Evolutionary conservation across 164 flowering plant genomes (phyloP).

Genomic region (Tinospora cordifolia): DNA sequence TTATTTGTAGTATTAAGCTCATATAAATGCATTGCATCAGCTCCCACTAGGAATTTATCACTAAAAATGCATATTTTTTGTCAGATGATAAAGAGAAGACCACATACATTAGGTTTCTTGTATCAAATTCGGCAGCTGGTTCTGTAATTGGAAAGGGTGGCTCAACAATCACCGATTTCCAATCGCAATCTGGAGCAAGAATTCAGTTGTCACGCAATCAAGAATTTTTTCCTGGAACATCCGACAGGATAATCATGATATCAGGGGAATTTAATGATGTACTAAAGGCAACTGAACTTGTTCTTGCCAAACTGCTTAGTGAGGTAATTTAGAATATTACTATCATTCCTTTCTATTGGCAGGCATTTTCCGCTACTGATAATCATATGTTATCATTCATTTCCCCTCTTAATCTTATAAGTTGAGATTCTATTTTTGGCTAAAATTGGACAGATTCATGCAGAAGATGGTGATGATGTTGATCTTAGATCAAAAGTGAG

Average conservation of each 20-base stretch:
- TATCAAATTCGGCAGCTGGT: conserved; percentile 96
- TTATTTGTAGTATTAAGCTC: background rate
- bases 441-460: conserved; percentile 38
- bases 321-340: conserved; percentile 46
- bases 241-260: conserved; percentile 90
- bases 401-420: background rate
- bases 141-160: conserved; percentile 99
- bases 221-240: conserved; percentile 92
- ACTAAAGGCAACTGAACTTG: conserved; percentile 69
- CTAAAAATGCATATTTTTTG: conserved; percentile 4
- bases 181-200: conserved; percentile 82
- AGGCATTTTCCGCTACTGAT: background rate
- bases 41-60: background rate
- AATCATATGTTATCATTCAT: background rate
- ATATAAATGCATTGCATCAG: background rate
- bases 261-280: conserved; percentile 64
- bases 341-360: background rate
- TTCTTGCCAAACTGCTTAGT: conserved; percentile 62
- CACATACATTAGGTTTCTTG: conserved; percentile 73
- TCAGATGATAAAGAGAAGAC: conserved; percentile 57
- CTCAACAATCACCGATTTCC: conserved; percentile 86
- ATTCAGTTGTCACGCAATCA: conserved; percentile 90
- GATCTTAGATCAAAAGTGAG: conserved; percentile 75
- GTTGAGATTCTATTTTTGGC: background rate
- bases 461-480: conserved; percentile 62